Conservation (phyloP, 768 basidiomycete genomes). For the Naematelia encephala region DNA sequence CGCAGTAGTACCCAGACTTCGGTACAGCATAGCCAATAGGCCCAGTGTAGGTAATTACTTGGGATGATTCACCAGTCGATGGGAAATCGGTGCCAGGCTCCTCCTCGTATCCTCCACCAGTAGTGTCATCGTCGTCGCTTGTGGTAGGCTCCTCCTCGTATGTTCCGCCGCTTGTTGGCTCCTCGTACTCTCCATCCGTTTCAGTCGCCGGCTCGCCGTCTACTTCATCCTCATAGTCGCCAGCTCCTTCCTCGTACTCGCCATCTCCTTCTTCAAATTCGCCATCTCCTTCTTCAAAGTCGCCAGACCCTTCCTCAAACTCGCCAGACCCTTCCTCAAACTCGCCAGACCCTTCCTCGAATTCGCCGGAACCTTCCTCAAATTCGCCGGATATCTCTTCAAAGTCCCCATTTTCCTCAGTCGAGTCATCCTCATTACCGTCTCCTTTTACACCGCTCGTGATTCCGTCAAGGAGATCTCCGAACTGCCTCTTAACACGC, state of each 20-base stretch:
- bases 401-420: conserved; percentile 1
- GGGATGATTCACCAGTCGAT: background rate
- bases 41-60: conserved; percentile 56
- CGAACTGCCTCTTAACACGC: background rate
- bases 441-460: background rate
- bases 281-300: conserved; percentile 8
- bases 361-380: background rate
- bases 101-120: background rate
- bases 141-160: conserved; percentile 9
- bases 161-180: background rate
- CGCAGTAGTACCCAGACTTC: conserved; percentile 93
- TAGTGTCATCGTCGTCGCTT: background rate
- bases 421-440: background rate
- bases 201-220: background rate
- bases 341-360: background rate
- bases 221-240: conserved; percentile 1
- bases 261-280: conserved; percentile 1
- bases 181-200: background rate
- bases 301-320: conserved; percentile 1
- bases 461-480: background rate
- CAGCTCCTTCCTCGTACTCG: background rate
- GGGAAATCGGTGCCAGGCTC: background rate
- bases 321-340: background rate
- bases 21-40: conserved; percentile 79
- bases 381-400: background rate